Evolutionary conservation across 139 green algal species (phyloP).

Genomic region (Coelastrella sp.): DNA sequence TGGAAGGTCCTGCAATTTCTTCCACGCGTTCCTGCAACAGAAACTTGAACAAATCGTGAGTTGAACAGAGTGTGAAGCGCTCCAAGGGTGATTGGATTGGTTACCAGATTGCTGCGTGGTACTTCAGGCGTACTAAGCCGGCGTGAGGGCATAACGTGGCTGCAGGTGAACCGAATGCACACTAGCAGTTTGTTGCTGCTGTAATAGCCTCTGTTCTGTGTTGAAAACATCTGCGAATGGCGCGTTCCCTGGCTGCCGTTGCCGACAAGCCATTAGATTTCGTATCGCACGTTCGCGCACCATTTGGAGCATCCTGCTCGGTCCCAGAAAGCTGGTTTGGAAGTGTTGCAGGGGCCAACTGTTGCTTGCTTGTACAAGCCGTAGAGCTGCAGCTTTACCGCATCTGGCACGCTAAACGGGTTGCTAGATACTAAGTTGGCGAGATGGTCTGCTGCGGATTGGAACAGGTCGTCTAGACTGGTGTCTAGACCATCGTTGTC

Average conservation of each 20-base stretch:
- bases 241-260: no score
- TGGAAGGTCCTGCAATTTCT: not conserved
- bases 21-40: constrained; percentile 36
- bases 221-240: no score
- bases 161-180: no score
- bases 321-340: constrained; percentile 65
- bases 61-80: no score
- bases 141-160: no score
- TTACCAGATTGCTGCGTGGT: not conserved
- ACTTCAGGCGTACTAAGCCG: no score
- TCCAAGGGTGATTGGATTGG: not conserved
- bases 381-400: constrained; percentile 59
- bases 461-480: constrained; percentile 46
- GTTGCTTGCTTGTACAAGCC: constrained; percentile 73
- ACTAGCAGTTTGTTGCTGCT: no score
- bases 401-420: constrained; percentile 20
- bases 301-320: constrained; percentile 59
- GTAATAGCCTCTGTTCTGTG: no score
- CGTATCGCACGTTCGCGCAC: not conserved
- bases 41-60: not conserved
- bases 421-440: constrained; percentile 2
- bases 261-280: not conserved
- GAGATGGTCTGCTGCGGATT: constrained; percentile 53
- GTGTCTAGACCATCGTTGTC: not conserved
- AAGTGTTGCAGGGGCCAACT: constrained; percentile 50